Base-by-base conservation (phyloP, 1,284 basidiomycete genomes). In the Melampsora medusae region DNA sequence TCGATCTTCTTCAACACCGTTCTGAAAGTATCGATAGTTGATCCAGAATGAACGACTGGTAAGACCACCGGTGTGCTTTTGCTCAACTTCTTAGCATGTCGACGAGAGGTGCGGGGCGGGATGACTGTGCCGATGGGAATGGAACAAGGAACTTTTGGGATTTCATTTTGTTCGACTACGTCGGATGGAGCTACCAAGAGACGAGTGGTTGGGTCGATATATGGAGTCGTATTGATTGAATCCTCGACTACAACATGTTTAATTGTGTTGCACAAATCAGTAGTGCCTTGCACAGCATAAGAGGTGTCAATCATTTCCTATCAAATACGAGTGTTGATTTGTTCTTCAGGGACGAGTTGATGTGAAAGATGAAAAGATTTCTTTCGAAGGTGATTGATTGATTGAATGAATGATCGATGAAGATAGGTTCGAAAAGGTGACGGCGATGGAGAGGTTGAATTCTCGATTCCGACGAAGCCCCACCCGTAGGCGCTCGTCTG, bases 1-100 rank as follows among this genome's bases (percentile, higher is more conserved):
- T 85, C 83, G 77, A 82, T 80, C 35, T 71, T 78, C 22, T 68
- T 67, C 16, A 82, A 77, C 4, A 50, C 49, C 38, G 50, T 46
- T 22, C 66, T 38, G 38, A 75, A 75, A 25, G 53, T 50, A 42
- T 68, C 62, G 56, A 75, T 68, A 25, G 66, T 62, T 19, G 72
- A 64, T 33, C 46, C 66, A 17, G 71, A 73, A 53, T 73, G 49
- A 25, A 73, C 65, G 16, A 28, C 25, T 19, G 69, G 69, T 19
- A 72, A n/a, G 19, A 22, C 12, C n/a, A 33, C 56, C 17, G 46
- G 22, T 62, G 50, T 64, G 22, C 35, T 50, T 50, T 56, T 56
- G 49, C 35, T 46, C 17, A 7, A 22, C 46, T 71, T 73, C 9
- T 28, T 65, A 33, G 33, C 64, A 33, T 38, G 64, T 56, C 64